Evolutionary conservation across 2,329 filamentous ascomycete genomes (phyloP).

Genomic region (Pseudogymnoascus sp.): DNA sequence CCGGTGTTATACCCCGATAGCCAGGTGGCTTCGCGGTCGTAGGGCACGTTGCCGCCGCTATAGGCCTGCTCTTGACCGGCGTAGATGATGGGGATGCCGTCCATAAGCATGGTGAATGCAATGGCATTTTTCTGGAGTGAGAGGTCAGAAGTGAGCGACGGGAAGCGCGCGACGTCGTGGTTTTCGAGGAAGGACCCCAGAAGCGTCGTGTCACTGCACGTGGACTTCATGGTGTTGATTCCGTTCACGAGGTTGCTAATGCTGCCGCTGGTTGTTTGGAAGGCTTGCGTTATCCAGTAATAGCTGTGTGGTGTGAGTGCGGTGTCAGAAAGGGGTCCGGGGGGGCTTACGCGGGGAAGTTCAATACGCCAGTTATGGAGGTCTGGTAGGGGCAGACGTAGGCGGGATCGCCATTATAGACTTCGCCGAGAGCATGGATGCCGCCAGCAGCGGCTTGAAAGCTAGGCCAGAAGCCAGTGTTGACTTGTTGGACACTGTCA

Average conservation of each 20-base stretch:
- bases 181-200: constrained; percentile 39
- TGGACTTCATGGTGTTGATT: constrained; percentile 25
- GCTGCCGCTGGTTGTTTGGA: constrained; percentile 25
- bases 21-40: constrained; percentile 43
- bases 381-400: constrained; percentile 50
- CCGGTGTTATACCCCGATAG: constrained; percentile 34
- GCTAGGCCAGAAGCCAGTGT: constrained; percentile 47
- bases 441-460: constrained; percentile 48
- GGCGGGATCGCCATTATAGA: constrained; percentile 47
- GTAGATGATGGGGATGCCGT: constrained; percentile 50
- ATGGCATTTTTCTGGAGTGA: constrained; percentile 41
- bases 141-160: constrained; percentile 23
- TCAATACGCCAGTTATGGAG: constrained; percentile 52
- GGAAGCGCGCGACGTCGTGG: constrained; percentile 25
- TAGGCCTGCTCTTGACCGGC: constrained; percentile 49
- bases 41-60: constrained; percentile 33
- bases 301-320: constrained; percentile 18
- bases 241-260: constrained; percentile 28
- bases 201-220: constrained; percentile 32
- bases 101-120: constrained; percentile 43
- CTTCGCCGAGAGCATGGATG: constrained; percentile 56
- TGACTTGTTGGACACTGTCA: constrained; percentile 43
- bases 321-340: constrained; percentile 13
- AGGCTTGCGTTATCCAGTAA: constrained; percentile 27
- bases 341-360: constrained; percentile 46